phyloP scores from a whole-genome alignment of 108 stramenopile genomes.

The Cyclotella sp. region DNA sequence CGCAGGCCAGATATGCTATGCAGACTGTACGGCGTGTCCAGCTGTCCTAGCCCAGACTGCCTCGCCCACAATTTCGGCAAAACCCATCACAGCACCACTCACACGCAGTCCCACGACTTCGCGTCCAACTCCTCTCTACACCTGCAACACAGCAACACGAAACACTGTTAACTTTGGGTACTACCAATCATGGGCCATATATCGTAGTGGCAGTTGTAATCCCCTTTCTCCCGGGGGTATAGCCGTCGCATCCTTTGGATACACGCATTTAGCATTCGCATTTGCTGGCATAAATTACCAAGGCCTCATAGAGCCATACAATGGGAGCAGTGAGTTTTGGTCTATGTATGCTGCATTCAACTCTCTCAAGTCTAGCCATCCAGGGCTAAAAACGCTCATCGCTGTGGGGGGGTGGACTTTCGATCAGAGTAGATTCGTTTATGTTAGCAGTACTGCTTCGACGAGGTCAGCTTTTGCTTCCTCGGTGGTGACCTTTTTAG shows the following conservation, averaged over 20 bases:
- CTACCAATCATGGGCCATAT: conserved; percentile 51
- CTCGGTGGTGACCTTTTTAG: conserved; percentile 34
- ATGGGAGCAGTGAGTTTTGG: conserved; percentile 13
- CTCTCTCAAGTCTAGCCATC: conserved; percentile 22
- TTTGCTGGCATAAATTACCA: conserved; percentile 28
- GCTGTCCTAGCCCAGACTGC: background rate
- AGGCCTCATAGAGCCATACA: conserved; percentile 30
- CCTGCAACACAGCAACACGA: background rate
- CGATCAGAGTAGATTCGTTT: conserved; percentile 26
- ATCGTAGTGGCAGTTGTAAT: conserved; percentile 30
- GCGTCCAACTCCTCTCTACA: background rate
- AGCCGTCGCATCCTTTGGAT: conserved; percentile 37
- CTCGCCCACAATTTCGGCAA: conserved; percentile 4
- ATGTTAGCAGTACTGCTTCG: conserved; percentile 28
- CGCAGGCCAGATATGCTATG: conserved; percentile 21
- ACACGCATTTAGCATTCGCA: conserved; percentile 43
- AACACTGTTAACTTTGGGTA: conserved; percentile 49
- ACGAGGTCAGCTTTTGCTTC: conserved; percentile 31
- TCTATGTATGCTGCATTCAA: conserved; percentile 28
- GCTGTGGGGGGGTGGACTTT: conserved; percentile 52
- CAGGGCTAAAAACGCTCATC: conserved; percentile 44
- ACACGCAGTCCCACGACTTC: conserved; percentile 14
- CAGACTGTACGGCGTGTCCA: conserved; percentile 27
- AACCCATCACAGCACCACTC: background rate
- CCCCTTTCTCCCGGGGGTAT: conserved; percentile 25